These are phyloP conservation scores for Lizonia empirigonia DNA, from an alignment of 2,329 filamentous ascomycete genomes.

Conservation along the genomic window DNA sequence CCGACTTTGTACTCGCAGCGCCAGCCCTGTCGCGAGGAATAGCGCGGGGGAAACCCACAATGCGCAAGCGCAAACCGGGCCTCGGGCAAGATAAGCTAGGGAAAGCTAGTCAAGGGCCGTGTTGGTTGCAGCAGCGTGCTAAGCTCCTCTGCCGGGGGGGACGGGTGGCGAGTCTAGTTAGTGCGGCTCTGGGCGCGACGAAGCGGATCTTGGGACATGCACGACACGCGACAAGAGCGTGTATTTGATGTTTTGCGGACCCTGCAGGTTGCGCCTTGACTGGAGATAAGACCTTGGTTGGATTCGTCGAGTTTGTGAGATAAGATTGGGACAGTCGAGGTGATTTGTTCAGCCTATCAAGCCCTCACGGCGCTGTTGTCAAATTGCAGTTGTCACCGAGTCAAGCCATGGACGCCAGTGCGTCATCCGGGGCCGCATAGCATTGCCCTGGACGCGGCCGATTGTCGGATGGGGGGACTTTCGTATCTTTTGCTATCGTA, in stretches of 20 bases:
- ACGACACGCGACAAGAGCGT: conserved; percentile 7
- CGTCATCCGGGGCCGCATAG: conserved; percentile 16
- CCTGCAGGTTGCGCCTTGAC: no score
- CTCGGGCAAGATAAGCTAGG: no score
- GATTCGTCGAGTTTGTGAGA: neutral
- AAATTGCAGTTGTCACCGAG: conserved; percentile 20
- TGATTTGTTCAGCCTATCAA: neutral
- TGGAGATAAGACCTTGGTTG: neutral
- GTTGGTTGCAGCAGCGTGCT: no score
- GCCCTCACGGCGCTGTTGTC: conserved; percentile 9
- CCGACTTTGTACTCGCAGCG: neutral
- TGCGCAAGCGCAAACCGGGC: no score
- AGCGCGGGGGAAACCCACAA: no score
- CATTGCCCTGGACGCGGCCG: conserved; percentile 7
- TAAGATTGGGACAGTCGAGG: neutral
- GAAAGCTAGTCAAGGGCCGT: no score
- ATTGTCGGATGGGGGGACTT: conserved; percentile 13
- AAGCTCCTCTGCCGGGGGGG: no score
- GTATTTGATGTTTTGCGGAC: neutral
- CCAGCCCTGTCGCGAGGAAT: neutral
- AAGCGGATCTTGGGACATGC: no score
- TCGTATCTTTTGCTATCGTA: conserved; percentile 19
- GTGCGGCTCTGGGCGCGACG: neutral
- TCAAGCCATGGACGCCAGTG: conserved; percentile 9
- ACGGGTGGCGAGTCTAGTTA: neutral